A percentile compares a stretch with the other conserved stretches of the same genome.
Evolutionary conservation across 2,329 filamentous ascomycete genomes (phyloP).

Genomic region (Hirsutella minnesotensis): DNA sequence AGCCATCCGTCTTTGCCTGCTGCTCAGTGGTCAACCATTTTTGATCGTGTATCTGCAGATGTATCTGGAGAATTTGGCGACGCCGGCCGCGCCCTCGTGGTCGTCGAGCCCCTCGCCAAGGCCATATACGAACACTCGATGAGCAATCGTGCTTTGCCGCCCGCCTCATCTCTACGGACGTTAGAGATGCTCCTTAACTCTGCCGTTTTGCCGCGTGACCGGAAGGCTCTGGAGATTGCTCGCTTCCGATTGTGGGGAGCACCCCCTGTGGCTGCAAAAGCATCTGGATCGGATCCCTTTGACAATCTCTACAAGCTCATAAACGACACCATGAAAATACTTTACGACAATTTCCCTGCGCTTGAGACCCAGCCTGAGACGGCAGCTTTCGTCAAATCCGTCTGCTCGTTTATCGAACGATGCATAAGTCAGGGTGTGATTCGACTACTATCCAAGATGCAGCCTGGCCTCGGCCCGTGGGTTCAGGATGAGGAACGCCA

Average conservation of each 20-base stretch:
- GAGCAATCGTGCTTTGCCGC: conserved; percentile 11
- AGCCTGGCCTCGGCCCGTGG: conserved; percentile 52
- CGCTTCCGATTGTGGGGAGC: conserved; percentile 51
- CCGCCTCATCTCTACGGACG: conserved; percentile 24
- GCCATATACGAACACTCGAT: conserved; percentile 26
- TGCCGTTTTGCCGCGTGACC: conserved; percentile 45
- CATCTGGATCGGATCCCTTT: conserved; percentile 49
- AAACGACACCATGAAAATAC: conserved; percentile 35
- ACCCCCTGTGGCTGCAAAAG: conserved; percentile 13
- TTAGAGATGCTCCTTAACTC: conserved; percentile 23
- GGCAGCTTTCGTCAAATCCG: conserved; percentile 37
- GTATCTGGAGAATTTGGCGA: conserved; percentile 55
- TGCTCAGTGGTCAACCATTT: conserved; percentile 39
- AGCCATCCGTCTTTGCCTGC: conserved; percentile 35
- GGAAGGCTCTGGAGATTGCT: conserved; percentile 52
- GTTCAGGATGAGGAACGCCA: conserved; percentile 42
- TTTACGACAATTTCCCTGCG: conserved; percentile 37
- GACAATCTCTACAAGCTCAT: conserved; percentile 53
- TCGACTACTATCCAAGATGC: conserved; percentile 45
- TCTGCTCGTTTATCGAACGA: conserved; percentile 39
- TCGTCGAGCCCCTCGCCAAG: conserved; percentile 62
- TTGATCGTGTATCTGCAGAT: conserved; percentile 42
- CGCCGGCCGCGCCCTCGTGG: conserved; percentile 49
- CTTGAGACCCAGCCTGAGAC: conserved; percentile 25
- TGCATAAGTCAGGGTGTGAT: conserved; percentile 38